A percentile compares a stretch with the other conserved stretches of the same genome.
phyloP scores from a whole-genome alignment of 2,329 filamentous ascomycete genomes.

The Exophiala calicioides region DNA sequence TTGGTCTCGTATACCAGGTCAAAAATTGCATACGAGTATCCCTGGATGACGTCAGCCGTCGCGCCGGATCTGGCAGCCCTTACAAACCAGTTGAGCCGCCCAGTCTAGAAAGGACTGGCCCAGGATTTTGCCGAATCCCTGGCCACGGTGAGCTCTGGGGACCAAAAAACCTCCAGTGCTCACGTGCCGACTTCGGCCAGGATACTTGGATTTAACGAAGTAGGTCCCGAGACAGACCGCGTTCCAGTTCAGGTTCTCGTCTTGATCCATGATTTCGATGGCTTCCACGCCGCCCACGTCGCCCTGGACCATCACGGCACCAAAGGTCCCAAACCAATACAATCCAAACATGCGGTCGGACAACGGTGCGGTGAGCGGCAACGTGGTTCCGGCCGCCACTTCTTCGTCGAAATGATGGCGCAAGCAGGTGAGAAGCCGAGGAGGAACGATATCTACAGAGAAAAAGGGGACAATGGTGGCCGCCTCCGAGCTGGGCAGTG shows the following conservation, averaged over 20 bases:
- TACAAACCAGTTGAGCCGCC: constrained; percentile 63
- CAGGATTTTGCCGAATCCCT: constrained; percentile 73
- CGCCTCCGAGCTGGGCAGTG: constrained; percentile 78
- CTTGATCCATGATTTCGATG: constrained; percentile 49
- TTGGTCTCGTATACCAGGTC: constrained; percentile 95
- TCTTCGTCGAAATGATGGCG: constrained; percentile 84
- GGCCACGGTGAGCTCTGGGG: constrained; percentile 70
- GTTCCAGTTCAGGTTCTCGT: constrained; percentile 72
- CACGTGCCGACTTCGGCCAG: constrained; percentile 84
- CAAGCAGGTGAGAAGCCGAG: constrained; percentile 72
- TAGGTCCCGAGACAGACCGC: constrained; percentile 84
- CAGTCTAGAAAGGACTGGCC: constrained; percentile 76
- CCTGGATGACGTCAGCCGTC: constrained; percentile 47
- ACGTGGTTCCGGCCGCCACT: constrained; percentile 88
- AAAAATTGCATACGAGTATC: constrained; percentile 90
- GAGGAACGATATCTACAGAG: constrained; percentile 73
- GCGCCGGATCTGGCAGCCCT: constrained; percentile 11
- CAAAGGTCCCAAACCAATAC: constrained; percentile 93
- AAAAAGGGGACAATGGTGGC: constrained; percentile 83
- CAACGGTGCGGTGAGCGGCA: constrained; percentile 80
- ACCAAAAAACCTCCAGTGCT: constrained; percentile 77
- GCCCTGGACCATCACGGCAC: constrained; percentile 81
- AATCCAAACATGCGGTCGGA: constrained; percentile 71
- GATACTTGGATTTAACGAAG: constrained; percentile 93
- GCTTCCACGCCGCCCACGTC: constrained; percentile 66